phyloP scores from a whole-genome alignment of 306 rosid genomes.

The Pueraria montana region DNA sequence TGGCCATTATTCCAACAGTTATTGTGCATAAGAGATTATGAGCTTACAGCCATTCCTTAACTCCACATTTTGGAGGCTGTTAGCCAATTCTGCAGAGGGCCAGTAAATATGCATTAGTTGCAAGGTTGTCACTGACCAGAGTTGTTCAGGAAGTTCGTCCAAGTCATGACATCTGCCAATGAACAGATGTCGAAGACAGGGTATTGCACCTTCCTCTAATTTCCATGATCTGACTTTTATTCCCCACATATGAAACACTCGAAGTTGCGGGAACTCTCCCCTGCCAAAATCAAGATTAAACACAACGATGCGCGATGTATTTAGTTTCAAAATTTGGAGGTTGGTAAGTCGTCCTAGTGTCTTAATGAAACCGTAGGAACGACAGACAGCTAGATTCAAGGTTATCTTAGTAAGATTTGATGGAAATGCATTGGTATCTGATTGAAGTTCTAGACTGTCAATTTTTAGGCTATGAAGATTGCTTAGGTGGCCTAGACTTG shows the following conservation, averaged over 20 bases:
- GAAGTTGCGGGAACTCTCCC: background rate
- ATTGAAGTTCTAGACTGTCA: too few relatives aligned
- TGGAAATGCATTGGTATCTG: too few relatives aligned
- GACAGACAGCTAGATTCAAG: too few relatives aligned
- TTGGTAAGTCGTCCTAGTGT: too few relatives aligned
- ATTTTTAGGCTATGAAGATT: too few relatives aligned
- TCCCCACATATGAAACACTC: background rate
- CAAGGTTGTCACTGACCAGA: background rate
- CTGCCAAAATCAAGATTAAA: background rate
- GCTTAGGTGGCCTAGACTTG: too few relatives aligned
- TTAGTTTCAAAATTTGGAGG: too few relatives aligned
- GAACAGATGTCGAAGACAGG: background rate
- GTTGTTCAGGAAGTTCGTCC: background rate
- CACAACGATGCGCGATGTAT: too few relatives aligned
- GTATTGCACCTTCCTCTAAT: background rate
- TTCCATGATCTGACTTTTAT: fast-evolving
- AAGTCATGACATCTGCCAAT: background rate
- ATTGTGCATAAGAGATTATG: too few relatives aligned
- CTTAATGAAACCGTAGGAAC: too few relatives aligned
- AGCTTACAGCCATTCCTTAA: background rate
- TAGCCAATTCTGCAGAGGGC: background rate
- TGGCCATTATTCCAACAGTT: too few relatives aligned
- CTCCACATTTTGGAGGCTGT: background rate
- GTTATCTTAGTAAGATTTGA: too few relatives aligned
- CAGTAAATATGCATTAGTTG: background rate